phyloP scores from a whole-genome alignment of 805 yeast genomes.

The Saccharomycopsis selenospora region DNA sequence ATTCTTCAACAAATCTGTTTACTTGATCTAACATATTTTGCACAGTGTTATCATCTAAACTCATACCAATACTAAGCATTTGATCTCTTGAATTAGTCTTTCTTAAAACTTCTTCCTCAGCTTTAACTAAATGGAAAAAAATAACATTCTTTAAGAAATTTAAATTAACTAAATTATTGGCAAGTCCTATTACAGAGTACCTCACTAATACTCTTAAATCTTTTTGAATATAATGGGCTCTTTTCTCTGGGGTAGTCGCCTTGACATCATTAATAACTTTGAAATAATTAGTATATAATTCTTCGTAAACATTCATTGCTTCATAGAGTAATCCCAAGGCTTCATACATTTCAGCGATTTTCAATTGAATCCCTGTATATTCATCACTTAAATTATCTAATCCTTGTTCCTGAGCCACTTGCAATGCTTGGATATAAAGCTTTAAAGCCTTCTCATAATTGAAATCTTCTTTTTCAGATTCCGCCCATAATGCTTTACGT shows the following conservation, averaged over 20 bases:
- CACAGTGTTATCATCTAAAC: background rate
- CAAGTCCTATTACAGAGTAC: slow-evolving; percentile 19
- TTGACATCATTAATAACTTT: slow-evolving; percentile 41
- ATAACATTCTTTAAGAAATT: slow-evolving; percentile 46
- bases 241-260: slow-evolving; percentile 30
- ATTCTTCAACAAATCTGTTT: background rate
- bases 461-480: slow-evolving; percentile 54
- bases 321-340: slow-evolving; percentile 52
- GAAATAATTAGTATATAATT: slow-evolving; percentile 52
- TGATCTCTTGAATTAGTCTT: slow-evolving; percentile 28
- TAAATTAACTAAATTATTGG: background rate
- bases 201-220: slow-evolving; percentile 65
- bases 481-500: slow-evolving; percentile 78
- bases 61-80: background rate
- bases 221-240: slow-evolving; percentile 59
- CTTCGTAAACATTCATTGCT: slow-evolving; percentile 62
- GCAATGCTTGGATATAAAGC: slow-evolving; percentile 67
- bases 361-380: slow-evolving; percentile 85
- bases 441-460: slow-evolving; percentile 57
- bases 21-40: background rate
- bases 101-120: slow-evolving; percentile 55
- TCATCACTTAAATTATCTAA: slow-evolving; percentile 62
- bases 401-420: slow-evolving; percentile 44
- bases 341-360: slow-evolving; percentile 83
- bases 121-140: slow-evolving; percentile 54